Evolutionary conservation across 2,329 filamentous ascomycete species (phyloP), one percentile per base, ranked within the genome.

Genomic region (Thyridium curvatum): DNA sequence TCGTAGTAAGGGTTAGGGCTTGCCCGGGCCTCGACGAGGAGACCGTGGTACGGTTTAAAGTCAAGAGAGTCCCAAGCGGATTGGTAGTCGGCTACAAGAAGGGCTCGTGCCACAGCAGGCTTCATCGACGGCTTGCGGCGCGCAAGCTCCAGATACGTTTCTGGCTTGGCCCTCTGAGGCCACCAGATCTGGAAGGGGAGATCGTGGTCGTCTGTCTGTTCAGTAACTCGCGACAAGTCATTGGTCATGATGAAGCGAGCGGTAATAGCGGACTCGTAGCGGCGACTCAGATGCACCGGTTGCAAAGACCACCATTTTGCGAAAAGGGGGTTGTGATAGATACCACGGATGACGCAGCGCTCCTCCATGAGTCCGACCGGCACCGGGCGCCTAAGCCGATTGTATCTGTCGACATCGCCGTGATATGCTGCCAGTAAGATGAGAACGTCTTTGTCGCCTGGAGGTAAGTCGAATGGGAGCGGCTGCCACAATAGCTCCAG

Each of bases 341-440:
- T 58, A 9, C 61, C 61, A 10, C 50, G 53, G 4, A 60, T 31
- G 10, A 59, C 41, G 34, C 52, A 56, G n/a, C 30, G 8, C 3
- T 39, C 10, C 41, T 64, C 59, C 7, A 39, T n/a, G 4, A 37
- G 9, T n/a, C n/a, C n/a, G 3, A 59, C 35, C 38, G 47, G 35
- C 3, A 35, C 28, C 7, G 58, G 59, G 16, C 54, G 44, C n/a
- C 52, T 50, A 1, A 68, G 46, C 3, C 63, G 56, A 1, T 41
- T 34, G 30, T 66, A 66, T 15, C 59, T 53, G 39, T 68, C 64
- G 14, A 66, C 46, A 17, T 67, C 48, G 12, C 62, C 64, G 12
- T 55, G 39, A 30, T 58, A 63, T 4, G 61, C 62, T 1, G 64
- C 61, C 45, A 59, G 54, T 6, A 53, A 42, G 30, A 65, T 61